Evolutionary conservation across 805 yeast genomes (phyloP).

Genomic region (Lachancea meyersii): DNA sequence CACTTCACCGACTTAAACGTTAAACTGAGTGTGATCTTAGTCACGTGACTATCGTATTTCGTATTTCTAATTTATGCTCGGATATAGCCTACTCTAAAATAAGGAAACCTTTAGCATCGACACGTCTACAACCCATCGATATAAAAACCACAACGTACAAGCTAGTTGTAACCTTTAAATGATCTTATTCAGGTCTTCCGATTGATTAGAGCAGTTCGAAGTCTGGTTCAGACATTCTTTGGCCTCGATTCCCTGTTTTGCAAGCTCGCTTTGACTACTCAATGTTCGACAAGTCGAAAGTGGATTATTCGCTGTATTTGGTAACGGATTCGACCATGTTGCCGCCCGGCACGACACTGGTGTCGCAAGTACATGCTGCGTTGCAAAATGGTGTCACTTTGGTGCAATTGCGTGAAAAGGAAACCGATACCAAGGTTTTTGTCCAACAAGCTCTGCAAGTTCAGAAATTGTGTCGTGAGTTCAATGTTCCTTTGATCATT

Average conservation of each 20-base stretch:
- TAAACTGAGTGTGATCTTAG: too few species aligned
- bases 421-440: slow-evolving; percentile 60
- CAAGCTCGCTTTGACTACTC: not conserved
- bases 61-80: not conserved
- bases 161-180: too few species aligned
- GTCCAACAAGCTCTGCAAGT: slow-evolving; percentile 54
- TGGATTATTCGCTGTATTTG: slow-evolving; percentile 54
- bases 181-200: not conserved
- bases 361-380: slow-evolving; percentile 57
- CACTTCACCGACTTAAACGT: too few species aligned
- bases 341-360: slow-evolving; percentile 51
- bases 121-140: not conserved
- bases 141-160: not conserved
- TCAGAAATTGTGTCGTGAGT: slow-evolving; percentile 52
- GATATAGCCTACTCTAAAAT: not conserved
- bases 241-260: not conserved
- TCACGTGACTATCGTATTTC: too few species aligned
- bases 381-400: slow-evolving; percentile 69
- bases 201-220: not conserved
- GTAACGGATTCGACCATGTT: slow-evolving; percentile 77
- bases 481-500: slow-evolving; percentile 69
- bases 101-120: slow-evolving; percentile 1
- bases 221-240: not conserved
- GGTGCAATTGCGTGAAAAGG: slow-evolving; percentile 79
- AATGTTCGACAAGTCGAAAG: slow-evolving; percentile 22